Evolutionary conservation across 2,329 filamentous ascomycete species (phyloP), one percentile per base, ranked within the genome.

Genomic region (Neonectria coccinea): DNA sequence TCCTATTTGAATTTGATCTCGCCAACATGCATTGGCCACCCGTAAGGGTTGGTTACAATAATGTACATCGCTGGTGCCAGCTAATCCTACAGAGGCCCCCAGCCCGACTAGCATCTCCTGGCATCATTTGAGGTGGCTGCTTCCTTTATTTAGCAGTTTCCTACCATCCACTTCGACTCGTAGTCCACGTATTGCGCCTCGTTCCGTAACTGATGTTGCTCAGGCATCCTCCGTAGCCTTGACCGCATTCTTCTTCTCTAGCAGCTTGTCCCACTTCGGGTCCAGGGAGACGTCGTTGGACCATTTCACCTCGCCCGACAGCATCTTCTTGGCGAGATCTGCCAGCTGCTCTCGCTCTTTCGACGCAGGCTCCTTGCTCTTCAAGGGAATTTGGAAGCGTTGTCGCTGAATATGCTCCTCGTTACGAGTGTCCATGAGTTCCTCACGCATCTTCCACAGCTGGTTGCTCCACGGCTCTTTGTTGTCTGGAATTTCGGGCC

Each of bases 401-500:
- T 78, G 75, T 62, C 75, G 64, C 60, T 72, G 65, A 39, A 79
- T 67, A 63, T 78, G 71, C 69, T 75, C 71, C 50, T 79, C 66
- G 57, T 81, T 76, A 56, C 80, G 75, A 67, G 84, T 76, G 41
- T 82, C 71, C 70, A 82, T 79, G 59, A 82, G 79, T 64, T 86
- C 79, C 62, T 85, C 79, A 29, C 86, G 81, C 72, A 83, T 82
- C 74, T 85, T 82, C 77, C 82, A 88, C 59, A 88, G 80, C n/a
- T 84, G 79, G 69, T 89, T 83, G 78, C 89, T 89, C 90, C 91
- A 94, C 77, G 83, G 80, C 62, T 84, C 77, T 66, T 87, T 82
- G 76, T 91, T 85, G 68, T 84, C 79, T 5, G 93, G 92, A 70
- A 83, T 79, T 68, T 89, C 86, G 1, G 96, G 96, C 91, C 93